Evolutionary conservation across 192 early-diverging fungal species (phyloP), one percentile per base, ranked within the genome.

Genomic region (Podila clonocystis): DNA sequence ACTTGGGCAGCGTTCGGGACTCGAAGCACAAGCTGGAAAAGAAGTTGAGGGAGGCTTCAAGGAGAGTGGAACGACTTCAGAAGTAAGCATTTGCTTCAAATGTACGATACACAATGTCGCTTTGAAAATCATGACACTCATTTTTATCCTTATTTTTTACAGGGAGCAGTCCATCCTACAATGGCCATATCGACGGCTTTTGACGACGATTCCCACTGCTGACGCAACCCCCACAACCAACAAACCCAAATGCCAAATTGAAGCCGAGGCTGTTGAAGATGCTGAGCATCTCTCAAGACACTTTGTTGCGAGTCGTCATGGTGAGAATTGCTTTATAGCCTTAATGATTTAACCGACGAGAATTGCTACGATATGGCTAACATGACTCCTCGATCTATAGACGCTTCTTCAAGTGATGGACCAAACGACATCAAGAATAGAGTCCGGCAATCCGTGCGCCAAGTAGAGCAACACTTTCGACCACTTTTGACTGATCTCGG

Each of bases 61-160:
- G 58, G 31, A 63, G 65, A 50, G 58, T 80, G 29, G 67, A 69
- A 3, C 13, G 52, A 45, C 58, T 80, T 5, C 66, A 57, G 31
- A 80, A 62, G 77, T 73, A 65, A 17, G 13, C 13, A 12, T 45
- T 15, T 45, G 38, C 41, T 45, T 3, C 41, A 45, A 2, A 15
- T 45, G 0, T 15, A 17, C 12, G 13, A 45, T 45, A 45, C 41
- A 45, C 13, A 45, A 38, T 63, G 26, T 30, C 26, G 17, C 5
- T 28, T 49, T 20, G 28, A 30, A 4, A 30, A 4, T 4, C 52
- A 5, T 3, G 1, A 41, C 4, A 20, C 41, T 15, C 4, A 30
- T 65, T 2, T 2, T 5, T 4, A 33, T 65, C 6, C 13, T 50
- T 50, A 1, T n/a, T 15, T 9, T 29, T 30, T 67, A 13, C 60